phyloP scores from a whole-genome alignment of 2,329 filamentous ascomycete species.

The Calonectria ilicicola region DNA sequence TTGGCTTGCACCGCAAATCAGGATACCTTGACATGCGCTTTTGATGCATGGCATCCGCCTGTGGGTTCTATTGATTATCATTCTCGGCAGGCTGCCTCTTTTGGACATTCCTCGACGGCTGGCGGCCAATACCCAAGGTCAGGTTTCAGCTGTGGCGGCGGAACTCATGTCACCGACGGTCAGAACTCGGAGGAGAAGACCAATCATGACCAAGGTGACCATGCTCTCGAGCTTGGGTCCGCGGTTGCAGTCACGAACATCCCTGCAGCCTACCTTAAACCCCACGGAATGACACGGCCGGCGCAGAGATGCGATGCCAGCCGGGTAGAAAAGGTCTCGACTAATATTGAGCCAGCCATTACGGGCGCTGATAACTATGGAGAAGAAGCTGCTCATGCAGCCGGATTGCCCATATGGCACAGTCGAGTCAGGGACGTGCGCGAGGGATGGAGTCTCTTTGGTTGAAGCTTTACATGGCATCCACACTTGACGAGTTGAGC shows the following conservation, averaged over 20 bases:
- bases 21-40: constrained; percentile 8
- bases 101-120: constrained; percentile 13
- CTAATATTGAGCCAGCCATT: background rate
- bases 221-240: constrained; percentile 23
- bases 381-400: constrained; percentile 15
- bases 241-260: constrained; percentile 28
- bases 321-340: background rate
- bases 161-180: constrained; percentile 35
- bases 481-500: constrained; percentile 12
- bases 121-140: constrained; percentile 24
- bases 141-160: constrained; percentile 35
- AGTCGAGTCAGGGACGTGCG: constrained; percentile 14
- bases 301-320: background rate
- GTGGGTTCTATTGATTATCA: constrained; percentile 17
- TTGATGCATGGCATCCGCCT: constrained; percentile 10
- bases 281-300: constrained; percentile 10
- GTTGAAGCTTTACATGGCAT: constrained; percentile 7
- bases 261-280: constrained; percentile 25
- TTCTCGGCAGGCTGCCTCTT: constrained; percentile 22
- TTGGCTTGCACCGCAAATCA: background rate
- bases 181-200: constrained; percentile 27
- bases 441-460: constrained; percentile 6
- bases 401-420: constrained; percentile 9
- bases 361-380: constrained; percentile 8
- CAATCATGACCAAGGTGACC: constrained; percentile 21